phyloP scores from a whole-genome alignment of 2,329 filamentous ascomycete species.

The Tolypocladium guangdongense region DNA sequence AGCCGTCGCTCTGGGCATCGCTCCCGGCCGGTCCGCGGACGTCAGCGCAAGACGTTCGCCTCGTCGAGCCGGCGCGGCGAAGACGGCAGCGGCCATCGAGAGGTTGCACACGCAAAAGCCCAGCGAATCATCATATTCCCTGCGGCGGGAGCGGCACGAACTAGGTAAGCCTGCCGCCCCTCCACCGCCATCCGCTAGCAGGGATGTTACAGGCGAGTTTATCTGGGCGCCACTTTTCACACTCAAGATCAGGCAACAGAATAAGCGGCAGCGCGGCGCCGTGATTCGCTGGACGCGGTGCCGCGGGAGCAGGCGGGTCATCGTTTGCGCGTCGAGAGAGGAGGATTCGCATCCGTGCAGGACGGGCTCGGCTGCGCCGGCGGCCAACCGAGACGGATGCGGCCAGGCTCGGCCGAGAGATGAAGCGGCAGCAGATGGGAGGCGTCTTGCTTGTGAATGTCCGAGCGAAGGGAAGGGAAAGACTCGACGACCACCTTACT shows the following conservation, averaged over 20 bases:
- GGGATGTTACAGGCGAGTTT: conserved; percentile 1
- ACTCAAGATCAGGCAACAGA: conserved; percentile 8
- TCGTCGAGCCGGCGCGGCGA: background rate
- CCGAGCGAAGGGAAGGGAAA: too few species aligned
- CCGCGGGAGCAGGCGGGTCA: background rate
- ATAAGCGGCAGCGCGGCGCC: conserved; percentile 2
- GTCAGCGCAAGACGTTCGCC: background rate
- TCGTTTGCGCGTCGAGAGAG: too few species aligned
- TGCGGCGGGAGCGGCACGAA: background rate
- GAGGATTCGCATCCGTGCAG: background rate
- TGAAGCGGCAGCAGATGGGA: background rate
- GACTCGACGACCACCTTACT: too few species aligned
- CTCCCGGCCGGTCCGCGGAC: background rate
- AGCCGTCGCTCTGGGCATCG: background rate
- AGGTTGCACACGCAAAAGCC: background rate
- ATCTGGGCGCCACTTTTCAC: conserved; percentile 1
- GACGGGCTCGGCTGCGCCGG: background rate
- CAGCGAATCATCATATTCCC: background rate
- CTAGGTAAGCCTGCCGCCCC: background rate
- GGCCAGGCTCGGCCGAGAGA: background rate
- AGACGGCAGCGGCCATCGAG: background rate
- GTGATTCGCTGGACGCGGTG: background rate
- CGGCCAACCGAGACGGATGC: background rate
- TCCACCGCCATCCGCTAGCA: background rate
- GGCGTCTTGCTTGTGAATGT: background rate